Evolutionary conservation across 2,329 filamentous ascomycete genomes (phyloP), one percentile per base, ranked within the genome.

Genomic region (Aspergillus sp.): DNA sequence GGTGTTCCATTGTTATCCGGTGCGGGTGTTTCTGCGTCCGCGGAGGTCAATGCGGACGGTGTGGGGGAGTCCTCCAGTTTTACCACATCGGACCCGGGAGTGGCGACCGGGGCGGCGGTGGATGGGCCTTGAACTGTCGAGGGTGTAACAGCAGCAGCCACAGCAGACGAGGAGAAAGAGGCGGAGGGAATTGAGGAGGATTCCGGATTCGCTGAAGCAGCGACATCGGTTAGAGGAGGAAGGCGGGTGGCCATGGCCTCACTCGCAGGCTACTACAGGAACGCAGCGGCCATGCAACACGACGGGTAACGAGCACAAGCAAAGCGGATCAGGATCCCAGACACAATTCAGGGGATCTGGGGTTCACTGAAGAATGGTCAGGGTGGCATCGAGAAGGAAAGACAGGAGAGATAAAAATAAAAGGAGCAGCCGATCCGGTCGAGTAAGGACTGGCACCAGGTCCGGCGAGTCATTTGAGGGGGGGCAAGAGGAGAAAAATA

Each of bases 221-320:
- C 65, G 64, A 67, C 64, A 72, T 72, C 64, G 51, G 68, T 66
- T 51, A 64, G 62, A 55, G 62, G 62, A 63, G 71, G 65, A 61
- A 68, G 62, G 70, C 65, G 70, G 64, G 63, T 69, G 68, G 72
- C 68, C 73, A 75, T 75, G 66, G 69, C 73, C 73, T 72, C 64
- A 62, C 63, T 68, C 66, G 64, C 63, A 65, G 53, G 23, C 66
- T 66, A 70, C 66, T 66, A 70, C 57, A 52, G 50, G 63, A 62
- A 54, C 54, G 59, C 47, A 58, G 62, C 56, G 64, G 65, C 73
- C 73, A 75, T 75, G 59, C 67, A 73, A 64, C 47, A 57, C 58
- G 47, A 51, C 41, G 50, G 39, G 15, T 30, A 25, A 15, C 39
- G 32, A 49, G 50, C 13, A 51, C 60, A 49, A 38, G 41, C 54